Evolutionary conservation across 192 early-diverging fungal species (phyloP).

Genomic region (Chytriomyces hyalinus): DNA sequence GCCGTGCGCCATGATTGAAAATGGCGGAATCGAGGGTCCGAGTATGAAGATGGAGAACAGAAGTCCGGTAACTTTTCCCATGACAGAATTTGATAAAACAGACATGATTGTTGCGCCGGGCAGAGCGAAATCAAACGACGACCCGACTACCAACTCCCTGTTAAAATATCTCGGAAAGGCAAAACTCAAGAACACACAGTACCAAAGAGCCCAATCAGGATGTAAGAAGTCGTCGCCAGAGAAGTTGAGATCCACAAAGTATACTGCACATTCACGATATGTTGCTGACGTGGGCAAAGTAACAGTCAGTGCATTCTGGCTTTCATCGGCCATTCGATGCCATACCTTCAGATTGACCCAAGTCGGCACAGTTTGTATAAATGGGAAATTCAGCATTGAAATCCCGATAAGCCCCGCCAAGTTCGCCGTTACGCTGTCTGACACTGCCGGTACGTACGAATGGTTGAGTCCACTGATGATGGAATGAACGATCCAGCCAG

Average conservation of each 20-base stretch:
- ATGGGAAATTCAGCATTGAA: conserved; percentile 61
- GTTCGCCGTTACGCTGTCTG: background rate
- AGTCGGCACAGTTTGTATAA: conserved; percentile 55
- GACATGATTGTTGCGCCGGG: conserved; percentile 37
- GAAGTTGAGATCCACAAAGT: conserved; percentile 53
- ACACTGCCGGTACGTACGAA: conserved; percentile 41
- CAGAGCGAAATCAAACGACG: background rate
- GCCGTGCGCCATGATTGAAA: conserved; percentile 48
- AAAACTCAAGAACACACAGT: background rate
- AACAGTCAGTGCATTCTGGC: background rate
- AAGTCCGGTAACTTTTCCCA: conserved; percentile 41
- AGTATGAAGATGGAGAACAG: conserved; percentile 58
- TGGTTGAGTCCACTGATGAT: conserved; percentile 24
- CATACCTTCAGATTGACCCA: conserved; percentile 63
- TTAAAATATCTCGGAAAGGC: background rate
- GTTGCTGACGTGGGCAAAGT: conserved; percentile 27
- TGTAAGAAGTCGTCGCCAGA: conserved; percentile 46
- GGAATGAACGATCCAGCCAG: conserved; percentile 51
- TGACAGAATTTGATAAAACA: conserved; percentile 25
- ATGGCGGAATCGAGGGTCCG: conserved; percentile 54
- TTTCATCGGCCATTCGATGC: background rate
- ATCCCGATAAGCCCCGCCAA: conserved; percentile 48
- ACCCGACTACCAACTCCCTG: conserved; percentile 2
- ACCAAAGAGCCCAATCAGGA: conserved; percentile 51
- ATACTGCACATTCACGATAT: conserved; percentile 55